Base-by-base conservation (phyloP, 495 filamentous ascomycete species). In the Glonium stellatum region DNA sequence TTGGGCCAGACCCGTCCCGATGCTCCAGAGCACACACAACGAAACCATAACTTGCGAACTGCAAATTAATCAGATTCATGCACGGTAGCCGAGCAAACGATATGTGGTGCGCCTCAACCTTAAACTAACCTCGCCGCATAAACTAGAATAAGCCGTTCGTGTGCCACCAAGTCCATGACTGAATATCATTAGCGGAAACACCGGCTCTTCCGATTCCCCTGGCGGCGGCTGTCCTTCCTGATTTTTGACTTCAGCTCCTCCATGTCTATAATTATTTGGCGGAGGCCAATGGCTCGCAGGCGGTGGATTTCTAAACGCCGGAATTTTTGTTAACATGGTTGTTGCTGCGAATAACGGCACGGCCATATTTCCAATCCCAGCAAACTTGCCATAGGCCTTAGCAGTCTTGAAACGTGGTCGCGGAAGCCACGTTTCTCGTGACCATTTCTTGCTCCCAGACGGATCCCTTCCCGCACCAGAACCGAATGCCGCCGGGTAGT, bases 251-350 rank as follows among this genome's bases (percentile, higher is more conserved):
- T 70, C 64, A 22, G 54, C 54, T 2, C 70, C 69, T 1, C 31
- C 60, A 8, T 62, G 23, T 52, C 58, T 54, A 4, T 58, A 60
- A 39, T 73, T 66, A 1, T 66, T 60, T n/a, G 61, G 44, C 6
- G 73, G 68, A 36, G 75, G 76, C 72, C 73, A 78, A 61, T 78
- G 70, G 5, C 60, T 61, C 8, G 76, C 75, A 18, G 75, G 57
- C 13, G 66, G 64, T n/a, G 76, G 64, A 48, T 86, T 85, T 42
- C 79, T 73, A 61, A 78, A 80, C 11, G 78, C 80, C 5, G 80
- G 81, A 25, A 84, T 55, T 63, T 83, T 81, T 46, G 82, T 82
- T 54, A 81, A 82, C 73, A 80, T 78, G 10, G 73, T 76, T 0
- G 78, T 81, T 1, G 69, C 54, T 0, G 72, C 71, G 68, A 82